Percentiles rank a stretch among this genome's conserved stretches.
phyloP scores from a whole-genome alignment of 306 rosid species.

The Delonix regia region DNA sequence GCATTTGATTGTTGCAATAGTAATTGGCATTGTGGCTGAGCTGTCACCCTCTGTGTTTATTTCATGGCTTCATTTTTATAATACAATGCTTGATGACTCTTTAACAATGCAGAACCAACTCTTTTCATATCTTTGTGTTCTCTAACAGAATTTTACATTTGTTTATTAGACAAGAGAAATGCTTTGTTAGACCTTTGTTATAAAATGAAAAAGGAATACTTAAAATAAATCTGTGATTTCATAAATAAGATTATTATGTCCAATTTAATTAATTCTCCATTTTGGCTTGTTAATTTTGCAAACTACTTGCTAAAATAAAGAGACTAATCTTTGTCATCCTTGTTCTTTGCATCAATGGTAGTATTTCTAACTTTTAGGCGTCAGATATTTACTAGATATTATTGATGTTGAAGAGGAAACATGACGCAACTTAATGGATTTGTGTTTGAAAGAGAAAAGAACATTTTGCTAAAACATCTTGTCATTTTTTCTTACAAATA shows the following conservation, averaged over 20 bases:
- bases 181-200: no score
- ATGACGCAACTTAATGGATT: neutral
- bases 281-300: conserved; percentile 1
- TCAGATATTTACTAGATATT: neutral
- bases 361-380: neutral
- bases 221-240: neutral
- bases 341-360: neutral
- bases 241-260: neutral
- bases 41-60: neutral
- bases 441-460: neutral
- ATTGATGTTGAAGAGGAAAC: neutral
- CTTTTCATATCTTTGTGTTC: no score
- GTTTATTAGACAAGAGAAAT: no score
- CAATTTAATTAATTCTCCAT: neutral
- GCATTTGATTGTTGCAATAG: conserved; percentile 16
- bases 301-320: neutral
- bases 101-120: neutral
- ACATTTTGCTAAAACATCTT: neutral
- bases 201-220: neutral
- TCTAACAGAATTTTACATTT: no score
- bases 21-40: neutral
- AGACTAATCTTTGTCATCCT: neutral
- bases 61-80: conserved; percentile 2
- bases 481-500: neutral
- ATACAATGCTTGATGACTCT: neutral